These are phyloP conservation scores for Nicotiana rustica DNA, from an alignment of 305 asterid species.

Conservation along the genomic window DNA sequence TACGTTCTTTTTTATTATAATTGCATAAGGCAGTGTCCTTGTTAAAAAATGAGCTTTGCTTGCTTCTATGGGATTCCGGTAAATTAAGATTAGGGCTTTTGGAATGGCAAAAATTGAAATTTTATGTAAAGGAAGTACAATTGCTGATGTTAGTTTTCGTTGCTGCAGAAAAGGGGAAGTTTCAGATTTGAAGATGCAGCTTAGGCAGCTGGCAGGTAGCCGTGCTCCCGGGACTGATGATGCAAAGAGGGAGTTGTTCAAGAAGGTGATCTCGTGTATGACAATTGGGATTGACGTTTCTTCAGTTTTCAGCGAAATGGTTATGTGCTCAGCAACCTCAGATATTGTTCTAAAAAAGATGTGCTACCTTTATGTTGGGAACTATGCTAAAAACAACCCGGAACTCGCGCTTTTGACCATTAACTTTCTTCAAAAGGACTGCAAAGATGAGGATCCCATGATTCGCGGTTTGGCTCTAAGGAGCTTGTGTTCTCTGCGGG, in stretches of 20 bases:
- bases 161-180: conserved; percentile 92
- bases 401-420: conserved; percentile 97
- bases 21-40: conserved; percentile 21
- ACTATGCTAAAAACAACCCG: conserved; percentile 95
- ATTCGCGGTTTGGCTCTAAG: conserved; percentile 98
- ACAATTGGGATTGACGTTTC: conserved; percentile 97
- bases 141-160: conserved; percentile 40
- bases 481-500: conserved; percentile 97
- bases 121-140: conserved; percentile 35
- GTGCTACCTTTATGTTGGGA: conserved; percentile 97
- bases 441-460: conserved; percentile 99
- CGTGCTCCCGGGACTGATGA: conserved; percentile 97
- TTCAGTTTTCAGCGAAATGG: conserved; percentile 98
- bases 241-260: conserved; percentile 88
- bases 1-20: not conserved
- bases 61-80: conserved; percentile 16
- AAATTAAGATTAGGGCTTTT: not conserved
- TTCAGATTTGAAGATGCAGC: conserved; percentile 92
- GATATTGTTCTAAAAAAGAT: conserved; percentile 98
- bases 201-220: conserved; percentile 95
- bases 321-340: conserved; percentile 99
- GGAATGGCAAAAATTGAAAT: conserved; percentile 27
- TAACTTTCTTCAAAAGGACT: conserved; percentile 96
- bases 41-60: conserved; percentile 27
- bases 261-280: conserved; percentile 98